Evolutionary conservation across 108 stramenopile species (phyloP).

Genomic region (Cyclotella baltica): DNA sequence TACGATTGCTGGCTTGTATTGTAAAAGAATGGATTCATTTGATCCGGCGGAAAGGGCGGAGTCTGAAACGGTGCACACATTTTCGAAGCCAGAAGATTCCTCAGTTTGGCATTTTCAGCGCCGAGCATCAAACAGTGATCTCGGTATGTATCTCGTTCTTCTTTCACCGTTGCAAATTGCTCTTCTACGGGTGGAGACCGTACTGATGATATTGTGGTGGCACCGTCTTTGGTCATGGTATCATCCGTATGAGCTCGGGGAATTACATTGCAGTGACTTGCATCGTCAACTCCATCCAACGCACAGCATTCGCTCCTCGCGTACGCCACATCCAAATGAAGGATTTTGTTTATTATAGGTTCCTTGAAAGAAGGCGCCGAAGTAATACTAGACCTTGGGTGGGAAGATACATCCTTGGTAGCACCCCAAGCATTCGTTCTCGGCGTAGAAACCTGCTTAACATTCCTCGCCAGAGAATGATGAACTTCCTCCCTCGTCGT

Average conservation of each 20-base stretch:
- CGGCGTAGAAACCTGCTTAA: constrained; percentile 28
- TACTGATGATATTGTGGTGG: constrained; percentile 79
- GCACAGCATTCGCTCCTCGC: constrained; percentile 76
- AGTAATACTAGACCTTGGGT: constrained; percentile 25
- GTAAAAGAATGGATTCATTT: constrained; percentile 57
- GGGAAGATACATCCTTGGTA: constrained; percentile 31
- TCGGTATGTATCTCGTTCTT: constrained; percentile 78
- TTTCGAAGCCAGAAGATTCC: constrained; percentile 74
- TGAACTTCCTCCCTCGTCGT: constrained; percentile 23
- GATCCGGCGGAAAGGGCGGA: constrained; percentile 53
- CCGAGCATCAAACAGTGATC: constrained; percentile 86
- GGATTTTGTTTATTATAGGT: constrained; percentile 46
- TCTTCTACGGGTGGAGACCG: constrained; percentile 66
- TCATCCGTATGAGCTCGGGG: constrained; percentile 50
- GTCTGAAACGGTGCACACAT: constrained; percentile 53
- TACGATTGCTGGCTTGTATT: constrained; percentile 33
- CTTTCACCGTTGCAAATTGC: constrained; percentile 62
- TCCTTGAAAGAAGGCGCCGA: constrained; percentile 33
- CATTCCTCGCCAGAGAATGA: constrained; percentile 19
- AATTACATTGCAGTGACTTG: constrained; percentile 55
- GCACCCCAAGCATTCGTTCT: constrained; percentile 7
- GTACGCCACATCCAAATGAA: constrained; percentile 50
- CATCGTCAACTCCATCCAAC: constrained; percentile 60
- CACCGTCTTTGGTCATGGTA: constrained; percentile 67
- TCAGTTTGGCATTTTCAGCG: constrained; percentile 85